phyloP scores from a whole-genome alignment of 495 filamentous ascomycete species.

The Darksidea phi region DNA sequence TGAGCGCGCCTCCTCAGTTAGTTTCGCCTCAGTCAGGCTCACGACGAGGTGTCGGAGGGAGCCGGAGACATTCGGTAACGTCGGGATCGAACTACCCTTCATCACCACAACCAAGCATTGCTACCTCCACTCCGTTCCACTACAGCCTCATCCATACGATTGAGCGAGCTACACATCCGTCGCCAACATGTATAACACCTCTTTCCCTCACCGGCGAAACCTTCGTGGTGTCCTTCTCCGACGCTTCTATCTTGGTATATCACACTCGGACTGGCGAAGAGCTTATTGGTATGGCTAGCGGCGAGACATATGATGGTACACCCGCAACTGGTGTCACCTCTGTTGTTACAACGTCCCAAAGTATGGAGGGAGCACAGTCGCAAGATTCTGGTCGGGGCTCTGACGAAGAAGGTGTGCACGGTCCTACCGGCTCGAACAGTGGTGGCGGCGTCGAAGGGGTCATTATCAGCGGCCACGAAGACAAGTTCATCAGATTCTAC shows the following conservation, averaged over 20 bases:
- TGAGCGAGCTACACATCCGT: constrained; percentile 60
- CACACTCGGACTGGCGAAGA: constrained; percentile 91
- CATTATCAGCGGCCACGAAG: constrained; percentile 93
- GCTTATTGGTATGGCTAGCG: constrained; percentile 83
- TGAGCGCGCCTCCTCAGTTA: constrained; percentile 84
- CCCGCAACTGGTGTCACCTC: constrained; percentile 80
- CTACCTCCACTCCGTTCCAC: constrained; percentile 64
- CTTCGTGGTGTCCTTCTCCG: constrained; percentile 89
- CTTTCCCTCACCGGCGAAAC: constrained; percentile 81
- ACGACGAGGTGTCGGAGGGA: constrained; percentile 66
- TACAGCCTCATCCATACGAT: constrained; percentile 80
- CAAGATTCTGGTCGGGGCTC: constrained; percentile 63
- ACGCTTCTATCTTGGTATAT: constrained; percentile 86
- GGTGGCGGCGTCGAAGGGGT: constrained; percentile 75
- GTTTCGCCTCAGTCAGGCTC: constrained; percentile 74
- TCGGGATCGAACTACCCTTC: constrained; percentile 86
- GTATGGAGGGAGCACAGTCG: constrained; percentile 66
- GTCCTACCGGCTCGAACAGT: constrained; percentile 78
- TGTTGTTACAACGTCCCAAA: constrained; percentile 82
- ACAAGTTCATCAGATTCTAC: constrained; percentile 92
- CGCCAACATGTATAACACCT: constrained; percentile 88
- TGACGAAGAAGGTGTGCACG: constrained; percentile 67
- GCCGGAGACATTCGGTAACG: constrained; percentile 83
- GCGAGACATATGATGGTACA: constrained; percentile 89
- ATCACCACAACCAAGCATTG: constrained; percentile 83